Base-by-base conservation (phyloP, 305 asterid genomes). In the Plantago rigida region DNA sequence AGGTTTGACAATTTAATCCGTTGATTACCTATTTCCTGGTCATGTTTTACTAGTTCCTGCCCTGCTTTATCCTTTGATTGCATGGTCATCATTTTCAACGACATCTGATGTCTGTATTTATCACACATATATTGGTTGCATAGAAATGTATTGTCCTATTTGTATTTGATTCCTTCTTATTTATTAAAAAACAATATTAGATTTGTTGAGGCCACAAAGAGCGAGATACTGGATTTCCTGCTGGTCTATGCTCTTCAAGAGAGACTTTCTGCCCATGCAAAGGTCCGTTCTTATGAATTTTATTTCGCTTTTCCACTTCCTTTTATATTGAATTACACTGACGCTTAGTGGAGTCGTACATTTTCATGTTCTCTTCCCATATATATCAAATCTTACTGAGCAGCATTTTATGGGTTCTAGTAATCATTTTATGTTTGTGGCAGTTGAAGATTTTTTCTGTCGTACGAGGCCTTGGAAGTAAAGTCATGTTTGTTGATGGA, bases 401-500 rank as follows among this genome's bases (percentile, higher is more conserved):
- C 42, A 44, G 7, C 34, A 9, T 12, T 51, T 46, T 47, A 39
- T 59, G 34, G 19, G 62, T 17, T 56, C 46, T 62, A 47, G 12
- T 64, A 60, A 42, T 56, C 44, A 24, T 51, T 57, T 53, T 52
- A 29, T 67, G 57, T 76, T 66, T 65, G 29, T 81, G 74, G 75
- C 97, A 86, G 99, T 75, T 86, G 69, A 82, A 68, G 75, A 73
- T 86, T 63, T 69, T 92, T 64, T 80, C 82, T 51, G 59, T 86
- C 77, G 78, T 92, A 65, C 80, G 76, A 72, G 95, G 82, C 24
- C 73, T 77, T 69, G 97, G 96, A 73, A 77, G 73, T 75, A 72
- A 73, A 70, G 78, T 92, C 51, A 36, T 81, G 55, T 71, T 70
- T 65, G 47, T 78, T 51, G 17, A 73, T 67, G 92, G 77, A 62